Conservation (phyloP, 129 eudicot genomes). For the Ambrosia artemisiifolia region DNA sequence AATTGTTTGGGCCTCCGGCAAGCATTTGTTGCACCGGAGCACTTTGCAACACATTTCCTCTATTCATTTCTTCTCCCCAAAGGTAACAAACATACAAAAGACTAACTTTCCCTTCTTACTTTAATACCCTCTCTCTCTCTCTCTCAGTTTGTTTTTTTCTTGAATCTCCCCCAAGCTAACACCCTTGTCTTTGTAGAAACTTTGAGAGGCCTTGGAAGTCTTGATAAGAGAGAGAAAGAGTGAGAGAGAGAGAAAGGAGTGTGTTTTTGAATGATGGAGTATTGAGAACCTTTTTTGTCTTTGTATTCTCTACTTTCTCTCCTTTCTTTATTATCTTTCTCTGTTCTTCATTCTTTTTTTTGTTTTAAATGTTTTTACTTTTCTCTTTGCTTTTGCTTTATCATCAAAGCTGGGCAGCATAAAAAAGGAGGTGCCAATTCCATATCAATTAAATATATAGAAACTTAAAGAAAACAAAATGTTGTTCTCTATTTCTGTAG, state of each 20-base stretch:
- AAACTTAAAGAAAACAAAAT: not conserved
- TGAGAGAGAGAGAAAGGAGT: conserved; percentile 20
- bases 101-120: conserved; percentile 22
- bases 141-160: conserved; percentile 13
- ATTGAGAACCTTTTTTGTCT: conserved; percentile 56
- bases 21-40: conserved; percentile 83
- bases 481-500: not conserved
- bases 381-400: conserved; percentile 71
- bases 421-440: conserved; percentile 47
- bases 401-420: conserved; percentile 63
- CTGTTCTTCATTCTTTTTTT: conserved; percentile 33
- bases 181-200: conserved; percentile 48
- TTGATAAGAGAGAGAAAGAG: conserved; percentile 40
- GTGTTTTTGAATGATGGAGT: conserved; percentile 53
- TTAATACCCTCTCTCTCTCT: conserved; percentile 14
- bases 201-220: conserved; percentile 44
- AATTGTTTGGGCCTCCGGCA: conserved; percentile 57
- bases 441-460: conserved; percentile 17
- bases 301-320: conserved; percentile 44
- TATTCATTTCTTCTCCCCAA: conserved; percentile 48
- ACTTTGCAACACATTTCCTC: conserved; percentile 62
- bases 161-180: conserved; percentile 25
- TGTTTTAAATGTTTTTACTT: conserved; percentile 37
- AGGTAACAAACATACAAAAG: conserved; percentile 14
- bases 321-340: conserved; percentile 57